Evolutionary conservation across 1,284 basidiomycete species (phyloP), one percentile per base, ranked within the genome.

Genomic region (Cryptococcus sp.): DNA sequence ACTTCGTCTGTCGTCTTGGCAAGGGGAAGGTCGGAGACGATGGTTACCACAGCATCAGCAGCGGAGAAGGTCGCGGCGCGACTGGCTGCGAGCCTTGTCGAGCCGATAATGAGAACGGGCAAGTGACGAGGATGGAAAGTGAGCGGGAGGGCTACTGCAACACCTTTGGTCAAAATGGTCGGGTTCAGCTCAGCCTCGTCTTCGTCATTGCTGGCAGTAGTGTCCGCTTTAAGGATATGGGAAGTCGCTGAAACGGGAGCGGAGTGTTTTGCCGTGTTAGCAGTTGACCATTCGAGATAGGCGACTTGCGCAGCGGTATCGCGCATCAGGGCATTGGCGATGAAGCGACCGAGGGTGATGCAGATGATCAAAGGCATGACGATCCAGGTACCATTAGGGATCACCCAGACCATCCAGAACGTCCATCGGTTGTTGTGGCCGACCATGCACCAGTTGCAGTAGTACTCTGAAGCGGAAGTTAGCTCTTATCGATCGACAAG

Each of bases 1-100:
- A 93, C 73, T 70, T 96, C 93, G 3, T 88, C 85, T 74, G 88
- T 89, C 2, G 85, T 74, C 0, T 72, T 64, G 0, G 79, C 48
- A 38, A 69, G 8, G 0, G 55, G 46, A 6, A 83, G 83, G 0
- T 53, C 45, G 1, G 70, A 81, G 3, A 91, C 73, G 25, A 96
- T 79, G 30, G 88, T 76, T 30, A 95, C 92, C 13, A 73, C 70
- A 1, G 90, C 87, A 56, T 88, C 88, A 0, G 93, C 89, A 73
- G 95, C 91, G 45, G 95, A 83, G 4, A 90, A 87, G 2, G 88
- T 82, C 68, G 90, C 90, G 5, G 89, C 87, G 41, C 93, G 85
- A 23, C 85, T 85, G 0, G 92, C 91, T 0, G 92, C 91, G 1
- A 96, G 83, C 15, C 83, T 71, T 38, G 87, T 86, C 2, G 87